Conservation (phyloP, 1,284 basidiomycete genomes). For the Cryptococcus depauperatus region DNA sequence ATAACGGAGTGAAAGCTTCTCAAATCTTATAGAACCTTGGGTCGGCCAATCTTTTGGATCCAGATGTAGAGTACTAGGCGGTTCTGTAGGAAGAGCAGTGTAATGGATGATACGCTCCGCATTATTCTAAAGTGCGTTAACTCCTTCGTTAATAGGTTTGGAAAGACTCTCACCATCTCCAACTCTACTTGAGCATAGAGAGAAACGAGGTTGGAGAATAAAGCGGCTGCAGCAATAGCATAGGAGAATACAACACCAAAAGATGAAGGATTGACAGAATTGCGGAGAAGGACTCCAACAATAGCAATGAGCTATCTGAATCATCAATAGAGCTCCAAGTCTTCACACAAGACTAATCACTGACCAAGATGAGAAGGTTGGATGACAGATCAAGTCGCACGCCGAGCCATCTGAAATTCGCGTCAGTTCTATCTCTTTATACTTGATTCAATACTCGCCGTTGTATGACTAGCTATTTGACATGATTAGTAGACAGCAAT, state of each 20-base stretch:
- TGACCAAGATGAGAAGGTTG: constrained; percentile 20
- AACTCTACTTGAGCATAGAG: constrained; percentile 23
- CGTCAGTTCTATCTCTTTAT: background rate
- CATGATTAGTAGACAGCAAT: background rate
- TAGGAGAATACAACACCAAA: constrained; percentile 42
- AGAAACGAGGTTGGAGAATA: constrained; percentile 26
- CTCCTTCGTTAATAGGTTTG: background rate
- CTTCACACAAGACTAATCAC: too few relatives aligned
- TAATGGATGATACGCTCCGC: constrained; percentile 34
- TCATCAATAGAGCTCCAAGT: too few relatives aligned
- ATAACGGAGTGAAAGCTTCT: constrained; percentile 38
- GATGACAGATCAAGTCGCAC: constrained; percentile 32
- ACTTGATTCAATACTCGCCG: constrained; percentile 2
- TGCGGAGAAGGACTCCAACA: constrained; percentile 30
- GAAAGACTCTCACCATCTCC: constrained; percentile 23
- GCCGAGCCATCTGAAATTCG: constrained; percentile 27
- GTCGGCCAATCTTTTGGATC: constrained; percentile 34
- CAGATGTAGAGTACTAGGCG: constrained; percentile 8
- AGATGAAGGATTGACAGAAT: constrained; percentile 29
- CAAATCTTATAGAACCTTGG: constrained; percentile 36
- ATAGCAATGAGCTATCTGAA: constrained; percentile 28
- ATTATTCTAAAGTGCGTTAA: constrained; percentile 20
- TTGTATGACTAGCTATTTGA: constrained; percentile 14
- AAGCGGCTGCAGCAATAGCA: constrained; percentile 7
- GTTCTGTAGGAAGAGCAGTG: constrained; percentile 23